phyloP scores from a whole-genome alignment of 2,329 filamentous ascomycete species.

The Berkeleyomyces rouxiae region DNA sequence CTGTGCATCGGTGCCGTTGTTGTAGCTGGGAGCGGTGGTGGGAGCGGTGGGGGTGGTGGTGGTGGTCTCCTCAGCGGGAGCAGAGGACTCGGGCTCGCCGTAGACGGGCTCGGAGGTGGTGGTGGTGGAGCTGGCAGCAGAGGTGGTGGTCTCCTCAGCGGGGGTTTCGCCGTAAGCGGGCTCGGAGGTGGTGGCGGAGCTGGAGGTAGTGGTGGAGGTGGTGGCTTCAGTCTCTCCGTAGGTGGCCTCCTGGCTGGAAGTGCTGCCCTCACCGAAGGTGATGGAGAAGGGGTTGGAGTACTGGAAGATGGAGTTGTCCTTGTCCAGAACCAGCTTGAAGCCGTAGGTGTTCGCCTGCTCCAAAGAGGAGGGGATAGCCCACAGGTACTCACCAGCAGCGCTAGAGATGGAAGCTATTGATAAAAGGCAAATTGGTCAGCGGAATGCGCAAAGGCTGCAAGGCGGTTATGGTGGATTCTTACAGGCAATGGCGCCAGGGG shows the following conservation, averaged over 20 bases:
- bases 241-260: conserved; percentile 14
- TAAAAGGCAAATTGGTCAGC: neutral
- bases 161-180: neutral
- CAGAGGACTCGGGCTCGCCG: conserved; percentile 4
- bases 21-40: conserved; percentile 14
- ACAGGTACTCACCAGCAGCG: conserved; percentile 29
- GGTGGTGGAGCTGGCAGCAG: conserved; percentile 18
- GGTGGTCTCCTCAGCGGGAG: conserved; percentile 16
- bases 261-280: conserved; percentile 18
- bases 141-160: conserved; percentile 10
- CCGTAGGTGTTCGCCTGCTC: conserved; percentile 36
- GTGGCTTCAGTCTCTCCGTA: conserved; percentile 17
- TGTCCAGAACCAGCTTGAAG: conserved; percentile 35
- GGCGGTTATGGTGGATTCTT: conserved; percentile 20
- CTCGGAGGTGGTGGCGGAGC: conserved; percentile 14
- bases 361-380: conserved; percentile 31
- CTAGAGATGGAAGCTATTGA: conserved; percentile 31
- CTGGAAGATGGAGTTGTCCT: conserved; percentile 35
- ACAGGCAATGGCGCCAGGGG: conserved; percentile 28
- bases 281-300: conserved; percentile 47
- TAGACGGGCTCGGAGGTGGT: conserved; percentile 16
- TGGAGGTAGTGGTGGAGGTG: conserved; percentile 18
- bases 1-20: conserved; percentile 13
- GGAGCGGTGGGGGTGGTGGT: conserved; percentile 19
- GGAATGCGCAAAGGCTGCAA: neutral